A percentile compares a stretch with the other conserved stretches of the same genome.
phyloP scores from a whole-genome alignment of 2,329 filamentous ascomycete genomes.

The Diaporthe velutina region DNA sequence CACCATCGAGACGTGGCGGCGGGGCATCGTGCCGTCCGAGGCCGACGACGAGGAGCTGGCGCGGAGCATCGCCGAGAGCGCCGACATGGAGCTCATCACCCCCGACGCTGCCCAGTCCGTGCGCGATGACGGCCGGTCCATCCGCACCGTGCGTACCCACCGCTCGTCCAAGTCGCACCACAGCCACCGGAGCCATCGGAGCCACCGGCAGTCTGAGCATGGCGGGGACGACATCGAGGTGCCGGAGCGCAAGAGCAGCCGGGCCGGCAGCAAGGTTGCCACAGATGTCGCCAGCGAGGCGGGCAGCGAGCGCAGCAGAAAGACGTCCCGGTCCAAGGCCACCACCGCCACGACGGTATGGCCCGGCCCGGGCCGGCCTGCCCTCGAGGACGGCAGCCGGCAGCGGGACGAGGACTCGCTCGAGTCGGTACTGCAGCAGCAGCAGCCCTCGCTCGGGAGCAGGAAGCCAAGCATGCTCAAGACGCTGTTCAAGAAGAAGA shows the following conservation, averaged over 20 bases:
- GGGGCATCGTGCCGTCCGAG: constrained; percentile 65
- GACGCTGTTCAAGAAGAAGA: constrained; percentile 69
- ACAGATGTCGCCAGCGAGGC: constrained; percentile 44
- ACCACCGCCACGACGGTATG: constrained; percentile 47
- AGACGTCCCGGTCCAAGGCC: constrained; percentile 48
- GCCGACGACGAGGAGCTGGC: constrained; percentile 44
- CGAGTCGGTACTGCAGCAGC: constrained; percentile 51
- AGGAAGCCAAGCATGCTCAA: constrained; percentile 68
- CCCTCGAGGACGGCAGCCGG: constrained; percentile 51
- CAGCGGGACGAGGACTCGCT: constrained; percentile 49
- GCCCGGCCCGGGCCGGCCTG: constrained; percentile 44
- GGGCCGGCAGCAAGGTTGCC: constrained; percentile 35
- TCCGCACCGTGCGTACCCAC: constrained; percentile 55
- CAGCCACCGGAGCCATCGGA: constrained; percentile 36
- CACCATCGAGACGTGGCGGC: constrained; percentile 69
- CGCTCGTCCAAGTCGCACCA: constrained; percentile 44
- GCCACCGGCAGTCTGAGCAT: constrained; percentile 29
- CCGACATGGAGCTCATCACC: constrained; percentile 64
- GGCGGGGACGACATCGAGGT: constrained; percentile 38
- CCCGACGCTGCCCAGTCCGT: constrained; percentile 65
- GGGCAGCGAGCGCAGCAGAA: constrained; percentile 48
- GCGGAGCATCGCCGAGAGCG: constrained; percentile 57
- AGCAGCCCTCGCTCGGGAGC: constrained; percentile 51
- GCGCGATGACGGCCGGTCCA: constrained; percentile 46
- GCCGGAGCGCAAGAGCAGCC: constrained; percentile 49